These are phyloP conservation scores for Phanerochaete carnosa DNA, from an alignment of 768 basidiomycete genomes.

Conservation along the genomic window DNA sequence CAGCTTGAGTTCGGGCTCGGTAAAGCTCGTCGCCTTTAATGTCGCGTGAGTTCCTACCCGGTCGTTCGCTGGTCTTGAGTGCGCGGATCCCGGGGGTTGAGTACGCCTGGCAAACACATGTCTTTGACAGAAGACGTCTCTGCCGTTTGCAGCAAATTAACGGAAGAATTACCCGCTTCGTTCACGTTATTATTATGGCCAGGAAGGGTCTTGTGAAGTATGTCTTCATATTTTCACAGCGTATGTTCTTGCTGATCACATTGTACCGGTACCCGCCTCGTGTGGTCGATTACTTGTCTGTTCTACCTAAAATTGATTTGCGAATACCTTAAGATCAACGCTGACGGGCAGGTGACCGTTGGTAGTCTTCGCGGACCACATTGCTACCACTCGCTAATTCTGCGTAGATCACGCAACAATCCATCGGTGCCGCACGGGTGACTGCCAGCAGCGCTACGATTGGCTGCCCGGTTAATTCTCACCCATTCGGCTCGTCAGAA, in stretches of 20 bases:
- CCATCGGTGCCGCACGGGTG: not conserved
- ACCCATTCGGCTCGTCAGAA: not conserved
- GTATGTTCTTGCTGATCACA: not conserved
- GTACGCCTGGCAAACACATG: not conserved
- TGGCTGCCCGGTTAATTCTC: not conserved
- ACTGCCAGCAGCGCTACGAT: not conserved
- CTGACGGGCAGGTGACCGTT: no score
- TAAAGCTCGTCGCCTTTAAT: not conserved
- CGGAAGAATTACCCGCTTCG: not conserved
- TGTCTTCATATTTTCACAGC: not conserved
- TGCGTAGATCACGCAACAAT: not conserved
- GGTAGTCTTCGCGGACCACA: not conserved
- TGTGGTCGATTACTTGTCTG: no score
- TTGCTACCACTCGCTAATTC: not conserved
- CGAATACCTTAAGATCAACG: not conserved
- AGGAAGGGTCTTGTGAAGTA: not conserved
- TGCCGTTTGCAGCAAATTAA: not conserved
- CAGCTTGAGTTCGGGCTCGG: not conserved
- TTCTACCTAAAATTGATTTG: no score
- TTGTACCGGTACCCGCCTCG: not conserved
- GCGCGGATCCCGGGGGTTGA: not conserved
- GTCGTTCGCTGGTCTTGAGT: not conserved
- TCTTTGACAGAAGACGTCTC: not conserved
- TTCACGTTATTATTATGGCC: not conserved
- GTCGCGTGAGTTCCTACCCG: not conserved